These are phyloP conservation scores for Prillingera fragicola DNA, from an alignment of 1,284 basidiomycete species.

Conservation along the genomic window DNA sequence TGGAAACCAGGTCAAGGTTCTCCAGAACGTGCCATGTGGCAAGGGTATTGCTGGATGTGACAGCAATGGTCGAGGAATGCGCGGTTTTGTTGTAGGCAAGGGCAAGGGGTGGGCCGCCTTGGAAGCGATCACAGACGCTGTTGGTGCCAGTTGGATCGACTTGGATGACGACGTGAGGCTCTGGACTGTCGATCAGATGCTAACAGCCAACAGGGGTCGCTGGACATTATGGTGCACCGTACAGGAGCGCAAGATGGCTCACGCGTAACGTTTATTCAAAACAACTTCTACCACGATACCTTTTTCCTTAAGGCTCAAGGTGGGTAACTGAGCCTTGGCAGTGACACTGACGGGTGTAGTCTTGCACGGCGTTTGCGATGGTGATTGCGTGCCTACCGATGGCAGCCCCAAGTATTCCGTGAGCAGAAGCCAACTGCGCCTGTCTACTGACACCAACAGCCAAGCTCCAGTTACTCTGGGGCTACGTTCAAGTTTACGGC, in stretches of 20 bases:
- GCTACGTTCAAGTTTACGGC: slow-evolving; percentile 97
- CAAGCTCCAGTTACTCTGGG: slow-evolving; percentile 87
- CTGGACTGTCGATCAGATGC: background rate
- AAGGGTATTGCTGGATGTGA: slow-evolving; percentile 39
- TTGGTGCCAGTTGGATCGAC: slow-evolving; percentile 77
- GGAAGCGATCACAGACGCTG: slow-evolving; percentile 67
- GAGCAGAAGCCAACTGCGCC: slow-evolving; percentile 29
- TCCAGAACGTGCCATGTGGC: slow-evolving; percentile 68
- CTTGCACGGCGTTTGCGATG: slow-evolving; percentile 85
- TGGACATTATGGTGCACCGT: slow-evolving; percentile 87
- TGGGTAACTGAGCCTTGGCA: slow-evolving; percentile 46
- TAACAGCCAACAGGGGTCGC: slow-evolving; percentile 61
- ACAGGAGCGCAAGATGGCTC: slow-evolving; percentile 57
- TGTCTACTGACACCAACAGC: background rate
- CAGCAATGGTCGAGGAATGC: slow-evolving; percentile 25
- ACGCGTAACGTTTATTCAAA: slow-evolving; percentile 75
- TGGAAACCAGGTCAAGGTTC: slow-evolving; percentile 54
- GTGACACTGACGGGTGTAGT: slow-evolving; percentile 52
- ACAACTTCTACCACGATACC: slow-evolving; percentile 97
- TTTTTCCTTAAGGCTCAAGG: slow-evolving; percentile 97
- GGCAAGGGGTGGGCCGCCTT: slow-evolving; percentile 60
- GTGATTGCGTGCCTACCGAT: slow-evolving; percentile 63
- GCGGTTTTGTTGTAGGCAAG: slow-evolving; percentile 61
- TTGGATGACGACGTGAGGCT: slow-evolving; percentile 85
- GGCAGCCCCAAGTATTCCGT: slow-evolving; percentile 66